Conservation (phyloP, 2,329 filamentous ascomycete genomes). For the Xylariaceae sp. region DNA sequence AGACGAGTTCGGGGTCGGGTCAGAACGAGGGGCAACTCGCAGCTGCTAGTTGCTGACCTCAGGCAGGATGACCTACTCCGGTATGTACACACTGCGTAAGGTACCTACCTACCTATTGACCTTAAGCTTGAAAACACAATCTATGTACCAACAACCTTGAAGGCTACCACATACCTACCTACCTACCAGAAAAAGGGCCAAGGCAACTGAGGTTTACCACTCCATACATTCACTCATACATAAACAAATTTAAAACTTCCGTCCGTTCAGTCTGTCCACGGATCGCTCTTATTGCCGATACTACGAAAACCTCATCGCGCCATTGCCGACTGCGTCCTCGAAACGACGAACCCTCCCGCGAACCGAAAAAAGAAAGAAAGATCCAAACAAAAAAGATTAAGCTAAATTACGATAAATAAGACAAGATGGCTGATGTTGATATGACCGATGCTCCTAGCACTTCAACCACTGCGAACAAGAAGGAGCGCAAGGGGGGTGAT, state of each 20-base stretch:
- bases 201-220: no score
- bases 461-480: slow-evolving; percentile 57
- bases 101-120: background rate
- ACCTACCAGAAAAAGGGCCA: background rate
- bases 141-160: background rate
- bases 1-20: background rate
- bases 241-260: no score
- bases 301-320: background rate
- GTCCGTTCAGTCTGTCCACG: no score
- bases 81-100: background rate
- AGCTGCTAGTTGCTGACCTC: slow-evolving; percentile 2
- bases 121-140: no score
- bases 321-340: background rate
- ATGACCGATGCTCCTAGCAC: slow-evolving; percentile 82
- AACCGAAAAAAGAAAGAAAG: no score
- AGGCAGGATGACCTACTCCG: no score
- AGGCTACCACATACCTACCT: background rate
- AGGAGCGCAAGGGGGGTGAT: slow-evolving; percentile 48
- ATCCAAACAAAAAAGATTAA: no score
- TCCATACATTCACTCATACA: no score
- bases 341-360: slow-evolving; percentile 3
- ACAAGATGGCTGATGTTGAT: slow-evolving; percentile 87
- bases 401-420: background rate
- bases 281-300: background rate
- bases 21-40: slow-evolving; percentile 15